Base-by-base conservation (phyloP, 371 early-diverging fungal genomes). In the Mucor mucedo region DNA sequence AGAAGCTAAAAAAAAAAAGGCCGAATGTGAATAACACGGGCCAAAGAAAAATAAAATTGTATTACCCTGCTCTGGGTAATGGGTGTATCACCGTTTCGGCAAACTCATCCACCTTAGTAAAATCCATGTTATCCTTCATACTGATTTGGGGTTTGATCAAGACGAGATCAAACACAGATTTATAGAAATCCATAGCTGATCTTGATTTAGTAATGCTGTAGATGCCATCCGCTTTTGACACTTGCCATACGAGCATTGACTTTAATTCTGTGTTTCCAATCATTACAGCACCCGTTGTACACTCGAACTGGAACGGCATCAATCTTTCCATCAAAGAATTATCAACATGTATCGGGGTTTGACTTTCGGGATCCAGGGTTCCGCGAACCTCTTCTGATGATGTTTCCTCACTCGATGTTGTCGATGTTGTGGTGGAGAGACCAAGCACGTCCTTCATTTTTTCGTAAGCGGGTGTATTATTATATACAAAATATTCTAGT, bases 401-500 rank as follows among this genome's bases (percentile, higher is more conserved):
- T 38, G 52, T 44, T 42, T 55, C 52, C 16, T 45, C n/a, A 11
- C 58, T 45, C 35, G 4, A 35, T 9, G 27, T 32, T 9, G 8
- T 21, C 21, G 21, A 21, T 21, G 52, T 39, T 42, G 49, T 53
- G 7, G 60, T 41, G 1, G 66, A 66, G 55, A 78, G 27, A n/a
- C 85, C 84, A 16, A 93, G 71, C 3, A 88, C 78, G n/a, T 76
- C 63, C 55, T 84, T 81, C 52, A 93, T 69, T 9, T 68, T 68
- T 32, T 91, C 86, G 64, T 93, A 95, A 0, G 89, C 92, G 6
- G 90, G 87, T 41, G 86, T 78, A 54, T 92, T 80, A 62, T 95
- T 95, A 77, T 93, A 95, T 57, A 91, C 79, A 68, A 93, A 93
- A 82, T 87, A 90, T 65, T 95, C 95, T 7, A 93, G 66, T 2